phyloP scores from a whole-genome alignment of 495 filamentous ascomycete genomes.

The Podospora anserina region DNA sequence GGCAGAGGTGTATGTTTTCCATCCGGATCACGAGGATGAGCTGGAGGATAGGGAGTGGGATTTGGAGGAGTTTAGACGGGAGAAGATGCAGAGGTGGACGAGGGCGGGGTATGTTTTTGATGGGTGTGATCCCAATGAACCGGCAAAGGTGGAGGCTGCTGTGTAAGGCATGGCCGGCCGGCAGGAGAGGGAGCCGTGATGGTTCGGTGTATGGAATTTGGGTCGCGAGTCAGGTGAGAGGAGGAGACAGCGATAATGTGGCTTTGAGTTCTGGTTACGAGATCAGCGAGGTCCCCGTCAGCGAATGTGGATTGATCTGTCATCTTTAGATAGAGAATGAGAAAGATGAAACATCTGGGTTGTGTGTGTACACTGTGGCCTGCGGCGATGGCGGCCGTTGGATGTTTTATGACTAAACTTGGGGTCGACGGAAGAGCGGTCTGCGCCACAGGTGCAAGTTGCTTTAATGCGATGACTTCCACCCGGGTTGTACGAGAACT shows the following conservation, averaged over 20 bases:
- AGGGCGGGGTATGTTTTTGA: slow-evolving; percentile 42
- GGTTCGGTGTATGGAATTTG: neutral
- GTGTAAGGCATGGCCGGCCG: neutral
- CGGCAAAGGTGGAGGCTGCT: slow-evolving; percentile 19
- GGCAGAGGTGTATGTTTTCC: slow-evolving; percentile 77
- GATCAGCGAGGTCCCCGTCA: neutral
- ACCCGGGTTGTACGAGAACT: neutral
- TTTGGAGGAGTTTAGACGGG: slow-evolving; percentile 65
- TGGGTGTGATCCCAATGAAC: slow-evolving; percentile 28
- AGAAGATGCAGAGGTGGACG: slow-evolving; percentile 59
- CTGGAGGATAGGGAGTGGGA: slow-evolving; percentile 79
- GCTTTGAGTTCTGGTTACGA: neutral
- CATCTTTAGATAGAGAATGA: neutral
- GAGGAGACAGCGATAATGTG: neutral
- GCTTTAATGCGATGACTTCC: neutral
- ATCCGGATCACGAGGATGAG: slow-evolving; percentile 25
- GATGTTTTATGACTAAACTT: neutral
- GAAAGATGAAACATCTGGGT: neutral
- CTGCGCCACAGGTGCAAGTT: neutral
- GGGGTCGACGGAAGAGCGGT: neutral
- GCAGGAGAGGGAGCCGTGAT: neutral
- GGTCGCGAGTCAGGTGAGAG: neutral
- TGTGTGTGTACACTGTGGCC: neutral
- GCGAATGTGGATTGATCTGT: neutral
- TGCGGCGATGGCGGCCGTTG: slow-evolving; percentile 3